Base-by-base conservation (phyloP, 768 basidiomycete genomes). In the Boletus vermiculosoides region DNA sequence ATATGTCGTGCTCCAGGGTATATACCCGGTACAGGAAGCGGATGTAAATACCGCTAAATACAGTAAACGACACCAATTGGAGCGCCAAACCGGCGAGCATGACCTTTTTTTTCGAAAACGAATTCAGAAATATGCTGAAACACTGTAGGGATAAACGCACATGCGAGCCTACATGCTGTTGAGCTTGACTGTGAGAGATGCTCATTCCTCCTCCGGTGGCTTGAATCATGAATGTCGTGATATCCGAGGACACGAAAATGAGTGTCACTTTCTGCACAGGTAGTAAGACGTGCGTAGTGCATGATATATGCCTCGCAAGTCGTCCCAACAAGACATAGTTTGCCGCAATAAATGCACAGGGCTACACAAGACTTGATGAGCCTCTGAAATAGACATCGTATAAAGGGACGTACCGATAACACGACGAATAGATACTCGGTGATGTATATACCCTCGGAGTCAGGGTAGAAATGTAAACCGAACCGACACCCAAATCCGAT, bases 341-440 rank as follows among this genome's bases (percentile, higher is more conserved):
- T 15, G 83, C 79, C 5, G 85, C 85, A 58, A 87, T 85, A 72
- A 90, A 90, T 28, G 85, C 87, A 65, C 89, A 90, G 5, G 88
- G 87, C 83, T 85, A 50, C 12, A 46, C 7, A 25, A 16, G 5
- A 10, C 11, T 3, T 4, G 18, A 11, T 54, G 20, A 65, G 28
- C 18, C 23, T 30, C 8, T 1, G 20, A 18, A 46, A 34, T 13
- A 16, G 79, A 51, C 10, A 25, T 5, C 3, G 6, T 11, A 34
- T 7, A 25, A 34, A 33, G n/a, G 37, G 22, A 50, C 61, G 18
- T 55, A 69, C 84, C 5, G 83, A 82, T 45, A 87, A 76, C 9
- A 83, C 84, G 57, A 86, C 78, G 64, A 86, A 78, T 10, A 86
- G 67, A 58, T 86, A 82, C 65, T 84, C 79, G 0, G 73, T 68